Conservation (phyloP, 2,329 filamentous ascomycete genomes). For the Fusarium sp. region DNA sequence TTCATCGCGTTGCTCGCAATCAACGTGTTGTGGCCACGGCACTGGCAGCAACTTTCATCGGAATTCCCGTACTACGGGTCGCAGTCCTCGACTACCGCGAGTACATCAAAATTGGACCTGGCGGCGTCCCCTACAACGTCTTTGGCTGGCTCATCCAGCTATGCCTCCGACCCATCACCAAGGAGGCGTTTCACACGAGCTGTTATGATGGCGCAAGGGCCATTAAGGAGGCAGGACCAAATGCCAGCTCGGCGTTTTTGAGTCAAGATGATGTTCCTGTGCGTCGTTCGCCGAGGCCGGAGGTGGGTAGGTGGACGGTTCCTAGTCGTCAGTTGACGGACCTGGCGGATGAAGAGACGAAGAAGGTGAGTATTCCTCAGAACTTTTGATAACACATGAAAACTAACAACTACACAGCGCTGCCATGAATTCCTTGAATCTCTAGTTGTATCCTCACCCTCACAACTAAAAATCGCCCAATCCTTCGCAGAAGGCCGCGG, state of each 20-base stretch:
- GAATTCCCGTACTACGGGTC: conserved; percentile 22
- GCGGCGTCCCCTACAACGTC: conserved; percentile 19
- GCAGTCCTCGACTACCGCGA: conserved; percentile 22
- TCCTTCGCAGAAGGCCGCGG: conserved; percentile 26
- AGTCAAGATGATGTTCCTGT: conserved; percentile 20
- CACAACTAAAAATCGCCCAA: conserved; percentile 30
- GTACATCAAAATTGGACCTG: conserved; percentile 32
- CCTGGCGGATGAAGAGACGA: conserved; percentile 3
- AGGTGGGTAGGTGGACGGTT: conserved; percentile 27
- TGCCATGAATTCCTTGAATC: conserved; percentile 30
- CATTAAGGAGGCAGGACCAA: conserved; percentile 9
- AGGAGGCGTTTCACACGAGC: conserved; percentile 18
- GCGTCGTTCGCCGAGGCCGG: conserved; percentile 21
- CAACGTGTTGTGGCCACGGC: conserved; percentile 11
- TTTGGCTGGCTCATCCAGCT: conserved; percentile 31
- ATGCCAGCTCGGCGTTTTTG: conserved; percentile 25
- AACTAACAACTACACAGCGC: not conserved
- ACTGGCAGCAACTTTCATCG: conserved; percentile 1
- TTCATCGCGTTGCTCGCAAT: not conserved
- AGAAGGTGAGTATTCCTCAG: not conserved
- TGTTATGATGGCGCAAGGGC: conserved; percentile 6
- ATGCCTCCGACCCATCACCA: conserved; percentile 22
- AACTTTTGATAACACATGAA: not conserved
- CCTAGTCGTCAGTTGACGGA: conserved; percentile 33
- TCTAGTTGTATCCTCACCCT: conserved; percentile 16